Conservation (phyloP, 768 basidiomycete genomes). For the Lentinula boryana region DNA sequence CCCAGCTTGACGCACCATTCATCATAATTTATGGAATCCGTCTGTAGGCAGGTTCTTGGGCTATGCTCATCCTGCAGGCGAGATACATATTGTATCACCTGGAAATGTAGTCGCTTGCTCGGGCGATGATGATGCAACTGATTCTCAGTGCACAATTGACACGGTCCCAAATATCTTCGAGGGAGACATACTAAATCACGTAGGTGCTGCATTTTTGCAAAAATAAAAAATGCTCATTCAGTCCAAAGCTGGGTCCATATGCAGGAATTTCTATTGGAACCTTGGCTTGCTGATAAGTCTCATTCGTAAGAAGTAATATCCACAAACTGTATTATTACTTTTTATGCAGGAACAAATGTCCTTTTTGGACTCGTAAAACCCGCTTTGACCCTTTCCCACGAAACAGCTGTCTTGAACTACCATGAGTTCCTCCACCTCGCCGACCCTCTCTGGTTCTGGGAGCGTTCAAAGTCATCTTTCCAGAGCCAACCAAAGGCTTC, state of each 20-base stretch:
- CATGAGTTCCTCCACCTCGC: constrained; percentile 16
- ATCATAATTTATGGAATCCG: constrained; percentile 43
- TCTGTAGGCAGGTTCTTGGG: constrained; percentile 48
- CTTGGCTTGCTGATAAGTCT: constrained; percentile 16
- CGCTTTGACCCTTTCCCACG: constrained; percentile 5
- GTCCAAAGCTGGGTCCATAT: constrained; percentile 38
- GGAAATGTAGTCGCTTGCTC: constrained; percentile 30
- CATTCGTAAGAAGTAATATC: background rate
- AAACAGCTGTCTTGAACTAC: background rate
- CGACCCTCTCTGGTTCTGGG: constrained; percentile 23
- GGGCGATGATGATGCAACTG: constrained; percentile 49
- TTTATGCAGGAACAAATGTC: background rate
- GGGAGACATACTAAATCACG: constrained; percentile 48
- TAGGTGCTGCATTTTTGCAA: constrained; percentile 13
- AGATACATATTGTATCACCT: constrained; percentile 44
- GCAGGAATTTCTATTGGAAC: constrained; percentile 53
- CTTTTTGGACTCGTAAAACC: background rate
- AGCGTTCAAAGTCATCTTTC: constrained; percentile 44
- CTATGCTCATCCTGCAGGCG: constrained; percentile 46
- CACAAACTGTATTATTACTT: background rate
- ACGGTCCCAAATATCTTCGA: constrained; percentile 49
- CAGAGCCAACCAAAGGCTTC: constrained; percentile 19
- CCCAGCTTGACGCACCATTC: constrained; percentile 20
- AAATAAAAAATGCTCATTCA: background rate
- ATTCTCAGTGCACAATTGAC: constrained; percentile 45